Base-by-base conservation (phyloP, 176 grass and related monocot species). In the Alopecurus myosuroides region DNA sequence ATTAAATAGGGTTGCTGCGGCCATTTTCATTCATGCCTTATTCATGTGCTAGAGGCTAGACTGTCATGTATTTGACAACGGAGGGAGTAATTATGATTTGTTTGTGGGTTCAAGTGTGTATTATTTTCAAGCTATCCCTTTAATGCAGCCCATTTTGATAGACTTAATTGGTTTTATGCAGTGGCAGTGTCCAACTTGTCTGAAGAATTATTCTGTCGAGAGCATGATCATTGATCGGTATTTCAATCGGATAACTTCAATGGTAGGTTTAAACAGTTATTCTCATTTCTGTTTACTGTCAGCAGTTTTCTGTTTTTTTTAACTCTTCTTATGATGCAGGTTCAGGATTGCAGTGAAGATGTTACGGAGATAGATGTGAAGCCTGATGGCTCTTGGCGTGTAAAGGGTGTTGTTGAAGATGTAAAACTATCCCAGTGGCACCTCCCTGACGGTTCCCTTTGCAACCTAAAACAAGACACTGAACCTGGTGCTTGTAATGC, bases 121-220 rank as follows among this genome's bases (percentile, higher is more conserved):
- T 19, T 48, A 17, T 48, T 25, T 74, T 50, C 9, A 7, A 48
- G 18, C 30, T 34, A 65, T 65, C 6, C 14, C 18, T 69, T 39
- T 75, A 48, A 19, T 30, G 28, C 51, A 7, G 45, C 28, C 26
- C 22, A 22, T 75, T 75, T 74, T 75, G 45, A 51, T 50, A 18
- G 45, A 33, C 12, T 85, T 49, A 28, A 10, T 68, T 88, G 52
- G 12, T 75, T 90, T 77, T 90, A 11, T 92, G 42, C 92, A 98
- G 95, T 95, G 95, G 95, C 95, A 98, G 71, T 98, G 95, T 46
- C 95, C 95, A 70, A 90, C 87, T 55, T 98, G 95, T 77, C 81
- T 98, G 58, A 91, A 94, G 79, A 98, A 98, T 79, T 95, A 93
- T 79, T 91, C 95, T 83, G 42, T 98, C 44, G 95, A 98, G 80